Percentiles rank a stretch among this genome's conserved stretches.
These are phyloP conservation scores for Polymyxa betae DNA, from an alignment of 208 protist species.

Conservation along the genomic window DNA sequence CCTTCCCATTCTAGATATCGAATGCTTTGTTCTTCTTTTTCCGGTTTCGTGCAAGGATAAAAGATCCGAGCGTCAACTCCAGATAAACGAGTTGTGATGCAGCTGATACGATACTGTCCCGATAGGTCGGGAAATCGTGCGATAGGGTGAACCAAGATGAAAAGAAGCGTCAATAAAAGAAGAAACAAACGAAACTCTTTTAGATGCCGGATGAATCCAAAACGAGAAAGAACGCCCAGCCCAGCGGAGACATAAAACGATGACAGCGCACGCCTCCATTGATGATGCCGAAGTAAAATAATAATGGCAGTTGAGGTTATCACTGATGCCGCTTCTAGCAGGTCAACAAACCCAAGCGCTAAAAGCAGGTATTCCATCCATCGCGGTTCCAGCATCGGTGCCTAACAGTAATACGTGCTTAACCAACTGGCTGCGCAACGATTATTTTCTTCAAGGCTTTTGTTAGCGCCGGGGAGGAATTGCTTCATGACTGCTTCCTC, in stretches of 20 bases:
- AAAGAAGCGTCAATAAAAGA: background rate
- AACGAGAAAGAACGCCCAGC: background rate
- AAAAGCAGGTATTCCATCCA: background rate
- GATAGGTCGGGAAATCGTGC: background rate
- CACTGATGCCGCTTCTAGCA: background rate
- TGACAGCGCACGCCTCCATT: background rate
- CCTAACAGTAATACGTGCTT: no score
- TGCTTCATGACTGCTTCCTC: no score
- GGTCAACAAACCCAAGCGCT: background rate
- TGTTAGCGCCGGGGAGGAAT: no score
- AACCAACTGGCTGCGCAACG: no score
- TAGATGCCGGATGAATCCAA: background rate
- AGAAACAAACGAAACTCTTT: background rate
- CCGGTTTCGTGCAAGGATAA: background rate
- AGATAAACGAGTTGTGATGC: background rate
- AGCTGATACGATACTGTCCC: constrained; percentile 7
- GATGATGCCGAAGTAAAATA: background rate
- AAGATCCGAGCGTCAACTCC: constrained; percentile 19
- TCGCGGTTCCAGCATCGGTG: background rate
- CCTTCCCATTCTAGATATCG: constrained; percentile 6
- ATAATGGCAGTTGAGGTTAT: background rate
- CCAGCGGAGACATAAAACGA: background rate
- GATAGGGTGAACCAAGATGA: background rate
- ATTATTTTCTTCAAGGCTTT: no score
- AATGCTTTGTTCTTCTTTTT: background rate